Conservation (phyloP, 192 early-diverging fungal genomes). For the Backusella liffmaniae region DNA sequence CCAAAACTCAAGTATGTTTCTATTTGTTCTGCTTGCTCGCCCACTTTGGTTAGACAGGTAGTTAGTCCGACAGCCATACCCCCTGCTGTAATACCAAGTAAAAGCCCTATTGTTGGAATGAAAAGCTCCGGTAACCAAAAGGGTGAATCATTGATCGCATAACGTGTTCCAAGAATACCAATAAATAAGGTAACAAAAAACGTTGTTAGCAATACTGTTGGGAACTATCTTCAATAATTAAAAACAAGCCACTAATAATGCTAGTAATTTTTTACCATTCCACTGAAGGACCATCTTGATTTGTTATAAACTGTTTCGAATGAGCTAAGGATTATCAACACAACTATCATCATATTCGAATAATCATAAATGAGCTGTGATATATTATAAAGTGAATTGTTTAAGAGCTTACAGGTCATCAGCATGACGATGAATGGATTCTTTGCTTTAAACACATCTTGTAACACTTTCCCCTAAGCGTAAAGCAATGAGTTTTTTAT, state of each 20-base stretch:
- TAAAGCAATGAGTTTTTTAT: not conserved
- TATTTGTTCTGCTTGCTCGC: conserved; percentile 21
- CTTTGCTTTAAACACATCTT: conserved; percentile 66
- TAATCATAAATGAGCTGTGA: not conserved
- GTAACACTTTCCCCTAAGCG: conserved; percentile 56
- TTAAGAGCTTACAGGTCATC: conserved; percentile 50
- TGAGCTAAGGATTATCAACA: conserved; percentile 59
- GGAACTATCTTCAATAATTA: conserved; percentile 32
- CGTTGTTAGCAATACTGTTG: conserved; percentile 44
- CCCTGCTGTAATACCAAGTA: conserved; percentile 77
- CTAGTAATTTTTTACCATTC: conserved; percentile 56
- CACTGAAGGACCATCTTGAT: conserved; percentile 59
- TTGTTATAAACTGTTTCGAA: conserved; percentile 72
- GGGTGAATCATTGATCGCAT: conserved; percentile 69
- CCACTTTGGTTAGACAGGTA: conserved; percentile 54
- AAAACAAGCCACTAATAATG: not conserved
- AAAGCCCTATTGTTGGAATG: conserved; percentile 84
- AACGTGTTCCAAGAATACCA: conserved; percentile 61
- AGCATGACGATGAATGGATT: conserved; percentile 59
- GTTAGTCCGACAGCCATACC: conserved; percentile 65
- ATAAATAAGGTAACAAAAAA: conserved; percentile 49
- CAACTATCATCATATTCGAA: conserved; percentile 25
- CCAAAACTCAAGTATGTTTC: conserved; percentile 65
- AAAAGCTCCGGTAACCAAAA: conserved; percentile 72
- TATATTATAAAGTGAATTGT: not conserved